phyloP scores from a whole-genome alignment of 768 basidiomycete genomes.

The Sporobolomyces pararoseus region DNA sequence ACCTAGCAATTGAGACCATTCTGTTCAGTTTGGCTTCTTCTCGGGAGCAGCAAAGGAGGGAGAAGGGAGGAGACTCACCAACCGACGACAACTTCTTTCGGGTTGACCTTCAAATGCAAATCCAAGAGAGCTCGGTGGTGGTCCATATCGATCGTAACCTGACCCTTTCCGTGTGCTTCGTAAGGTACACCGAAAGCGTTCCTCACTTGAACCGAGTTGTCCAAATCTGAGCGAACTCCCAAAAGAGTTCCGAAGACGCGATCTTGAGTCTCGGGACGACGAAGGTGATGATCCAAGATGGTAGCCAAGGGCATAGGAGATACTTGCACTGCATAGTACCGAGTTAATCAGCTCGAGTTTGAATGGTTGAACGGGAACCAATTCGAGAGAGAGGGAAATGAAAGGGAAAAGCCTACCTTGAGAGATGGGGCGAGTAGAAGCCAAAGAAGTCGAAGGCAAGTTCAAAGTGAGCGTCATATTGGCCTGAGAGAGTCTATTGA shows the following conservation, averaged over 20 bases:
- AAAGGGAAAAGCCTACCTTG: constrained; percentile 2
- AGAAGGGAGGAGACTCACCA: constrained; percentile 60
- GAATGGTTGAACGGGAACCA: not conserved
- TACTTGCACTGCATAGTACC: constrained; percentile 58
- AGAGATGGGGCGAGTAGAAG: constrained; percentile 19
- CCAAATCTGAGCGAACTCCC: constrained; percentile 64
- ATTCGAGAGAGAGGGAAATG: not conserved
- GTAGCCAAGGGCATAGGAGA: constrained; percentile 90
- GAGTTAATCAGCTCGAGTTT: not conserved
- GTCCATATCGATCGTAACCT: constrained; percentile 93
- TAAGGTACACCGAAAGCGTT: constrained; percentile 89
- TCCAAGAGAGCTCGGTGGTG: constrained; percentile 93
- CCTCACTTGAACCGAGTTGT: constrained; percentile 67
- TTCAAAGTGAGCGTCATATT: constrained; percentile 24
- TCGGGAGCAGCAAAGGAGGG: not conserved
- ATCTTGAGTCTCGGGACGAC: constrained; percentile 71
- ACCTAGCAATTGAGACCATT: constrained; percentile 56
- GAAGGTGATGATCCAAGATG: constrained; percentile 93
- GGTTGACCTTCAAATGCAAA: constrained; percentile 74
- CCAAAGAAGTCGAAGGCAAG: constrained; percentile 24
- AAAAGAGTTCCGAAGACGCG: constrained; percentile 94
- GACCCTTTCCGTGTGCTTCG: constrained; percentile 62
- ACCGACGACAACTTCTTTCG: constrained; percentile 86
- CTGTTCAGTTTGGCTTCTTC: not conserved
- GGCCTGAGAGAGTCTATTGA: not conserved